These are phyloP conservation scores for Thymus quinquecostatus DNA, from an alignment of 257 asterid genomes.

Conservation along the genomic window DNA sequence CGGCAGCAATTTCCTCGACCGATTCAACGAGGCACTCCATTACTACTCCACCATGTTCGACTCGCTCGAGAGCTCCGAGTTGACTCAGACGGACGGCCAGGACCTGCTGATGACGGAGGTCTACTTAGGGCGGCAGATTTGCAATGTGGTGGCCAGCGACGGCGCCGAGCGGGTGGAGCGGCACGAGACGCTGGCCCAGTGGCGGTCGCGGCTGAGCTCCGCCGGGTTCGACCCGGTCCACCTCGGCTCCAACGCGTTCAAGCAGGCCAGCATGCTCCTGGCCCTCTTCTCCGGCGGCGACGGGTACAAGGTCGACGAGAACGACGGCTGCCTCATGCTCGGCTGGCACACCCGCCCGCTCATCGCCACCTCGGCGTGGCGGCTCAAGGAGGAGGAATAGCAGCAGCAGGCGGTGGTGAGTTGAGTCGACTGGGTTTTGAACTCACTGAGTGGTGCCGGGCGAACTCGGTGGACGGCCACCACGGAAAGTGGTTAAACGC, in stretches of 20 bases:
- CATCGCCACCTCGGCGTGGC: conserved; percentile 91
- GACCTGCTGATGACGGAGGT: conserved; percentile 81
- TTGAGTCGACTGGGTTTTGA: conserved; percentile 32
- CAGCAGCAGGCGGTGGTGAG: neutral
- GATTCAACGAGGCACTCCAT: conserved; percentile 85
- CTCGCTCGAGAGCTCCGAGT: conserved; percentile 73
- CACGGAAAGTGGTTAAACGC: conserved; percentile 29
- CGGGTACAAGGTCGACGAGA: conserved; percentile 84
- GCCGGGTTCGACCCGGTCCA: conserved; percentile 74
- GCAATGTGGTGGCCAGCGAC: conserved; percentile 89
- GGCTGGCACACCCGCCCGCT: conserved; percentile 92
- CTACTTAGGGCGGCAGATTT: conserved; percentile 76
- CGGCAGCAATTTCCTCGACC: conserved; percentile 57
- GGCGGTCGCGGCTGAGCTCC: conserved; percentile 66
- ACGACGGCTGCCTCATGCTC: conserved; percentile 77
- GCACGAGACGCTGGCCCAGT: conserved; percentile 75
- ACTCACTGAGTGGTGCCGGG: conserved; percentile 26
- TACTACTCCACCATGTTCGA: conserved; percentile 91
- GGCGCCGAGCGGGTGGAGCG: conserved; percentile 80
- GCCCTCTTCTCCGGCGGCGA: conserved; percentile 76
- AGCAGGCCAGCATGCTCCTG: conserved; percentile 84
- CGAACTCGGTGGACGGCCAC: conserved; percentile 32
- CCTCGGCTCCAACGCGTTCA: conserved; percentile 82
- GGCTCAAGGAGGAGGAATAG: conserved; percentile 39
- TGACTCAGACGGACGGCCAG: conserved; percentile 50